Evolutionary conservation across 78 protist genomes (phyloP), one percentile per base, ranked within the genome.

Genomic region (Bodo saltans): DNA sequence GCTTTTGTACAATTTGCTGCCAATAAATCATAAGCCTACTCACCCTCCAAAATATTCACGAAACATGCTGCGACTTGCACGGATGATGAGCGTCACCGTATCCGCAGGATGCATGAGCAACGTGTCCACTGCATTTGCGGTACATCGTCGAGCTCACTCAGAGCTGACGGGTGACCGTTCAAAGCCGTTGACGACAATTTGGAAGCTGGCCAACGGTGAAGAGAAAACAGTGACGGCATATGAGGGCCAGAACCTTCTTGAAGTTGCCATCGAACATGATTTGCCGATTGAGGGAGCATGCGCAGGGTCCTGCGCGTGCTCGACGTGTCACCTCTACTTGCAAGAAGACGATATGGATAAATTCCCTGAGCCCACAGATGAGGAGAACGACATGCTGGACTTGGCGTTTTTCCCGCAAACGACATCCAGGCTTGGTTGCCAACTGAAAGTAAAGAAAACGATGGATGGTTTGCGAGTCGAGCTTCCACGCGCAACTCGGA

Each of bases 351-450:
- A 3, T 32, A 80, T 37, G n/a, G 89, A 87, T 26, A 87, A 79
- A 76, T 3, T 87, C 27, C 72, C 73, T 37, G 85, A 78, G 67
- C 42, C 89, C 1, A 28, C 41, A 25, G 89, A 87, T 25, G 83
- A 80, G 28, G 89, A 87, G 72, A 3, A 87, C 34, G 89, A 87
- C 72, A 87, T 87, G 89, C 78, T 87, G 30, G 89, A 87, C 70
- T 47, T 32, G n/a, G 89, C 89, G 37, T 87, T 80, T 35, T 88
- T 11, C 28, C 72, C 71, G 71, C 37, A 3, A 26, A 47, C 81
- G 68, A 76, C 81, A 23, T 30, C 42, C 81, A 4, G 81, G 25
- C 81, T 76, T 4, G 81, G 53, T 3, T 76, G 81, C 69, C 81
- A 76, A 12, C 41, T 76, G 27, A 76, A 39, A 27, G 8, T 76